These are phyloP conservation scores for Leccinum subrobustum DNA, from an alignment of 1,284 basidiomycete species.

Conservation along the genomic window DNA sequence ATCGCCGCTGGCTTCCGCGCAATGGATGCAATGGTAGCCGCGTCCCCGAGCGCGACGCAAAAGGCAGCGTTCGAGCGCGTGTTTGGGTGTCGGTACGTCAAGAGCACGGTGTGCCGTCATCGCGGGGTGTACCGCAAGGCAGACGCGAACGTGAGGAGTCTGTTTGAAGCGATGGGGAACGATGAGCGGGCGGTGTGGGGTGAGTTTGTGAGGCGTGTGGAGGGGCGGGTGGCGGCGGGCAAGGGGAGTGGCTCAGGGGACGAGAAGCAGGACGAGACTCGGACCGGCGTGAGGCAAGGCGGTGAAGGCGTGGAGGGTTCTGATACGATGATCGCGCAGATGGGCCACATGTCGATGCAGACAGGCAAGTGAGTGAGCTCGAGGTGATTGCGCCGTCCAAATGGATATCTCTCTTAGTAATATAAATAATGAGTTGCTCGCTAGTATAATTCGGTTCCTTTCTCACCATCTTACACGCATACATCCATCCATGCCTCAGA, in stretches of 20 bases:
- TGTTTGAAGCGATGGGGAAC: constrained; percentile 52
- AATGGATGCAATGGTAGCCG: constrained; percentile 52
- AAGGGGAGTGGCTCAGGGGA: constrained; percentile 18
- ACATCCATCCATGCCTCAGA: constrained; percentile 6
- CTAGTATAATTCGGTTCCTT: background rate
- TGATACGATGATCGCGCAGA: constrained; percentile 16
- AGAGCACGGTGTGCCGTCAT: constrained; percentile 68
- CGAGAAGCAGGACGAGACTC: constrained; percentile 26
- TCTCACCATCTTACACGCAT: background rate
- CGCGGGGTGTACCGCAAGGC: constrained; percentile 62
- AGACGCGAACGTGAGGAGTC: constrained; percentile 41
- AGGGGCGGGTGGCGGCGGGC: constrained; percentile 13
- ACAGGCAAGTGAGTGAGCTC: constrained; percentile 12
- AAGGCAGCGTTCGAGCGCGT: constrained; percentile 61
- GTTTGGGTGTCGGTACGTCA: constrained; percentile 65
- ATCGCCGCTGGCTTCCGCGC: constrained; percentile 53
- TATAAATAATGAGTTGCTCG: background rate
- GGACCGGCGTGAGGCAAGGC: constrained; percentile 11
- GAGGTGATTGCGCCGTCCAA: no score
- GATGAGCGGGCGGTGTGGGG: constrained; percentile 64
- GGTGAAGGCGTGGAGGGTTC: constrained; percentile 8
- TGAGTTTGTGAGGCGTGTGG: constrained; percentile 37
- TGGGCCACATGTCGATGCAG: constrained; percentile 26
- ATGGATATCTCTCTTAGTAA: background rate
- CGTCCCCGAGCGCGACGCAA: constrained; percentile 48